phyloP scores from a whole-genome alignment of 2,329 filamentous ascomycete genomes.

The Colletotrichum graminicola region DNA sequence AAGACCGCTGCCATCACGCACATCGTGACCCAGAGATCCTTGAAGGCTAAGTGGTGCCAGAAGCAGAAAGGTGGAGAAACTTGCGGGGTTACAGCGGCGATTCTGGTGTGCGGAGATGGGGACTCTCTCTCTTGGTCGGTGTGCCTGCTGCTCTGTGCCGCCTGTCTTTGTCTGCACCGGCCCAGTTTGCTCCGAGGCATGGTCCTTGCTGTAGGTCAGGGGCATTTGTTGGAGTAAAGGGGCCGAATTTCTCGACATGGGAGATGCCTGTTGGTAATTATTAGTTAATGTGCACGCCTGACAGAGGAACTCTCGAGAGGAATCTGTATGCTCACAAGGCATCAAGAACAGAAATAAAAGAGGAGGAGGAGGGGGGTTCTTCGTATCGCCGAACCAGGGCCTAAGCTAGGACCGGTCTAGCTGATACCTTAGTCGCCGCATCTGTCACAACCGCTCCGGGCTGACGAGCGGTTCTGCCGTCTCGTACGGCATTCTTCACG shows the following conservation, averaged over 20 bases:
- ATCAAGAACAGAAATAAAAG: slow-evolving; percentile 14
- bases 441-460: slow-evolving; percentile 16
- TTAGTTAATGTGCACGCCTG: slow-evolving; percentile 24
- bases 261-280: slow-evolving; percentile 35
- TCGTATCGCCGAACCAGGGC: slow-evolving; percentile 19
- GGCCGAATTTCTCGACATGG: not conserved
- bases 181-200: slow-evolving; percentile 16
- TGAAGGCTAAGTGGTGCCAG: slow-evolving; percentile 34
- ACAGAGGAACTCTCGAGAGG: not conserved
- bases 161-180: not conserved
- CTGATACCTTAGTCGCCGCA: slow-evolving; percentile 3
- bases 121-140: slow-evolving; percentile 29
- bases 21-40: slow-evolving; percentile 40
- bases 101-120: slow-evolving; percentile 39
- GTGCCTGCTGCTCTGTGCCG: slow-evolving; percentile 9
- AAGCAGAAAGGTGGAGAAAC: slow-evolving; percentile 43
- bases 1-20: slow-evolving; percentile 36
- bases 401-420: not conserved
- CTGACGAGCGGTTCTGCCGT: slow-evolving; percentile 8
- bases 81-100: slow-evolving; percentile 42
- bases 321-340: not conserved
- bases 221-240: slow-evolving; percentile 31
- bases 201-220: slow-evolving; percentile 10
- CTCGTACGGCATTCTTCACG: slow-evolving; percentile 15
- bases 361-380: slow-evolving; percentile 16